Evolutionary conservation across 441 rosid species (phyloP).

Genomic region (Raphanus hybrid): DNA sequence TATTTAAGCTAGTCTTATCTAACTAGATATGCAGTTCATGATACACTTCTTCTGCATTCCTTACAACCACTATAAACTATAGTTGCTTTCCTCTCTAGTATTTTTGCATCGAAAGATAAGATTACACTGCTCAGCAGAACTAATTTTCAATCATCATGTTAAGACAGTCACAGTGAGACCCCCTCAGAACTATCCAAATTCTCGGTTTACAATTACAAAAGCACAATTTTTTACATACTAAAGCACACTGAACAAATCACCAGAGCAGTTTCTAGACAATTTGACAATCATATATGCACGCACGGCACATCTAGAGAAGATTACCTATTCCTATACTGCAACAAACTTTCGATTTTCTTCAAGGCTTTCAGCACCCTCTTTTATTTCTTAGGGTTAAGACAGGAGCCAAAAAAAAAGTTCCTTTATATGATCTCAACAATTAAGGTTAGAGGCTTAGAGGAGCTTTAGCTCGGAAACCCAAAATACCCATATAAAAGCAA

Average conservation of each 20-base stretch:
- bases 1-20: slow-evolving; percentile 13
- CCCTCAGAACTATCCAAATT: slow-evolving; percentile 20
- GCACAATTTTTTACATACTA: not conserved
- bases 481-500: not conserved
- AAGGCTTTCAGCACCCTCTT: slow-evolving; percentile 10
- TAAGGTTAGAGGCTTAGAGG: not conserved
- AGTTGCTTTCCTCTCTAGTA: slow-evolving; percentile 1
- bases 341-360: not conserved
- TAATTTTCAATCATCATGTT: slow-evolving; percentile 2
- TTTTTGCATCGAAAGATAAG: slow-evolving; percentile 6
- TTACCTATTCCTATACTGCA: not conserved
- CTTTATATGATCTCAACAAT: not conserved
- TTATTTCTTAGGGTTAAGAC: not conserved
- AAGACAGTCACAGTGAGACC: slow-evolving; percentile 18
- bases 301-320: slow-evolving; percentile 11
- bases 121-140: not conserved
- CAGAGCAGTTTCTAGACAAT: not conserved
- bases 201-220: not conserved
- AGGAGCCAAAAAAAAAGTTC: slow-evolving; percentile 4
- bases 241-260: slow-evolving; percentile 4
- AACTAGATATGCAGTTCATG: slow-evolving; percentile 11
- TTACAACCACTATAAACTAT: not conserved
- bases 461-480: slow-evolving; percentile 18
- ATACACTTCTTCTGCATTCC: not conserved
- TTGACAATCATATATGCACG: not conserved